Percentiles rank a stretch among this genome's conserved stretches.
Conservation (phyloP, 441 rosid genomes). For the Eruca vesicaria region DNA sequence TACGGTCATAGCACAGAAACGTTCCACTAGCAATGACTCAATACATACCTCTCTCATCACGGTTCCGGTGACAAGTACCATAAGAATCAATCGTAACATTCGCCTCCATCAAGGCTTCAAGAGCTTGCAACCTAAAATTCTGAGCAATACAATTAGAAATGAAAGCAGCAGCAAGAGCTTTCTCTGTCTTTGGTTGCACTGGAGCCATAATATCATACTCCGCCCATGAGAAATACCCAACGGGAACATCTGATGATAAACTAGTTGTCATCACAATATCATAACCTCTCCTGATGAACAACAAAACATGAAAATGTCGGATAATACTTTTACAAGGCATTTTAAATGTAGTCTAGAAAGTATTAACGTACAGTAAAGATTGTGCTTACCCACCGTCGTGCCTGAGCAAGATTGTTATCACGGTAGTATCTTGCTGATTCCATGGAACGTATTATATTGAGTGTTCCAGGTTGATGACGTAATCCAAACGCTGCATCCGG, state of each 20-base stretch:
- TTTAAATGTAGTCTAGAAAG: neutral
- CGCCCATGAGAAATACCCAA: slow-evolving; percentile 96
- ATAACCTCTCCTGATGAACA: slow-evolving; percentile 58
- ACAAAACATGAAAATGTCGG: neutral
- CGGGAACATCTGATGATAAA: slow-evolving; percentile 93
- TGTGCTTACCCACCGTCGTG: slow-evolving; percentile 99
- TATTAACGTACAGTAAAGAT: slow-evolving; percentile 12
- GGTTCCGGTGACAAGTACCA: slow-evolving; percentile 78
- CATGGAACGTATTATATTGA: slow-evolving; percentile 74
- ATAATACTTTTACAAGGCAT: neutral
- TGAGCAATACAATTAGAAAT: slow-evolving; percentile 84
- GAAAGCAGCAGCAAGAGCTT: slow-evolving; percentile 85
- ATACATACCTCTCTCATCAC: slow-evolving; percentile 57
- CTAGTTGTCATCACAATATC: slow-evolving; percentile 88
- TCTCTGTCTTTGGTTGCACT: slow-evolving; percentile 76
- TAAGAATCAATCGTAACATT: slow-evolving; percentile 74
- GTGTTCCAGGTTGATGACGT: slow-evolving; percentile 39
- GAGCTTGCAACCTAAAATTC: slow-evolving; percentile 83
- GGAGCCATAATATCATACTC: slow-evolving; percentile 94
- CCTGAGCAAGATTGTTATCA: slow-evolving; percentile 61
- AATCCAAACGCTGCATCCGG: slow-evolving; percentile 74
- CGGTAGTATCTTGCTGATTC: slow-evolving; percentile 77
- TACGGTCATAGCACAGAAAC: neutral
- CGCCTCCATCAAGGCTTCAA: slow-evolving; percentile 57
- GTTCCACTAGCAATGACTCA: neutral